Percentiles rank a stretch among this genome's conserved stretches.
phyloP scores from a whole-genome alignment of 2,329 filamentous ascomycete genomes.

The Mycogone perniciosa region DNA sequence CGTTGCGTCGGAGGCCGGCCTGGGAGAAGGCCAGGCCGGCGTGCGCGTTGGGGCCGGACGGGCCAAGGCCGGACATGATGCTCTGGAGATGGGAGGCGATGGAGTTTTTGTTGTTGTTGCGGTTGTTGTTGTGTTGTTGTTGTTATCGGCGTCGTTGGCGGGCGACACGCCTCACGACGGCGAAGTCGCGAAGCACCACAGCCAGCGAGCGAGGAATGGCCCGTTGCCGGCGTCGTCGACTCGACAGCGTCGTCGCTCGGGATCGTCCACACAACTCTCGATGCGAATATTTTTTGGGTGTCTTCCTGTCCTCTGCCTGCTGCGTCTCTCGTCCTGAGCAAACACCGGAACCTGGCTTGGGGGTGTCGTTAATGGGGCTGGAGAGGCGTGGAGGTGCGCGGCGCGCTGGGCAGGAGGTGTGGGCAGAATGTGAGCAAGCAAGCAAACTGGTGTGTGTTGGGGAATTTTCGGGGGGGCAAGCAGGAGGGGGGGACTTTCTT shows the following conservation, averaged over 20 bases:
- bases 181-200: neutral
- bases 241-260: constrained; percentile 5
- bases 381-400: constrained; percentile 23
- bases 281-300: neutral
- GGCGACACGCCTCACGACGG: constrained; percentile 5
- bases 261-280: constrained; percentile 2
- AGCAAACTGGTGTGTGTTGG: constrained; percentile 19
- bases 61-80: constrained; percentile 45
- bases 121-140: neutral
- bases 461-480: constrained; percentile 12
- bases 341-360: constrained; percentile 27
- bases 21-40: constrained; percentile 48
- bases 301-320: neutral
- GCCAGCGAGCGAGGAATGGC: neutral
- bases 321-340: constrained; percentile 13
- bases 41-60: constrained; percentile 45
- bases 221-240: constrained; percentile 6
- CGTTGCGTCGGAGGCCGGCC: constrained; percentile 42
- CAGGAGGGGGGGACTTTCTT: neutral
- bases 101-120: neutral
- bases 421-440: constrained; percentile 21
- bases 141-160: neutral
- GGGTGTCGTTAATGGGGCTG: constrained; percentile 38
- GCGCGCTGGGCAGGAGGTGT: constrained; percentile 27
- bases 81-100: no score